phyloP scores from a whole-genome alignment of 1,139 yeast species.

The Suhomyces taliae region DNA sequence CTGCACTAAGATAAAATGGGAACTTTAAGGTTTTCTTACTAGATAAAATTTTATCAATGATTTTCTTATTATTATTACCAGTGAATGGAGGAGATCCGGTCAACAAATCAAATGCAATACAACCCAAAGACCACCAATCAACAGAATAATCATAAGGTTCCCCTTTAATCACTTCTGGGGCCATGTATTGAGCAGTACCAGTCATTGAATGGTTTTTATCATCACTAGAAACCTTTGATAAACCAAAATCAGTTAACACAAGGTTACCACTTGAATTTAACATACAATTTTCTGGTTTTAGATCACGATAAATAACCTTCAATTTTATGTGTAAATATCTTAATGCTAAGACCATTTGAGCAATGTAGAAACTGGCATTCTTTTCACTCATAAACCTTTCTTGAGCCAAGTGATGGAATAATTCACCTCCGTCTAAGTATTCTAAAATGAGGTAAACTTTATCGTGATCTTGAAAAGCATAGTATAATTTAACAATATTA shows the following conservation, averaged over 20 bases:
- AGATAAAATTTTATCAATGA: conserved; percentile 71
- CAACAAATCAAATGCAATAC: conserved; percentile 81
- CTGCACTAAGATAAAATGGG: conserved; percentile 80
- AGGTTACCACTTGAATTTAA: conserved; percentile 77
- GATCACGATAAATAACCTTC: conserved; percentile 87
- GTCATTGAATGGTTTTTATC: conserved; percentile 64
- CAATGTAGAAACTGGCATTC: conserved; percentile 78
- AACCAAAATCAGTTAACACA: conserved; percentile 88
- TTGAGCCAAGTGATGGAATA: conserved; percentile 74
- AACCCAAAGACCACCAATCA: conserved; percentile 98
- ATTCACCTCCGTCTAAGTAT: conserved; percentile 91
- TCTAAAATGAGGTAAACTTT: conserved; percentile 80
- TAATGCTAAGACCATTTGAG: conserved; percentile 82
- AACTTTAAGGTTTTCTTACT: conserved; percentile 67
- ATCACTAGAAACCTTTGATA: conserved; percentile 68
- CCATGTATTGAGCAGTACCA: conserved; percentile 96
- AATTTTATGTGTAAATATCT: conserved; percentile 69
- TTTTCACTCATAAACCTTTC: conserved; percentile 57
- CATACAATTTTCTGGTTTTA: conserved; percentile 92
- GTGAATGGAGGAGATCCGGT: conserved; percentile 95
- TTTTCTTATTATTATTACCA: conserved; percentile 80
- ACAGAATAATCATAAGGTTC: conserved; percentile 83
- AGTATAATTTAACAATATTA: conserved; percentile 82
- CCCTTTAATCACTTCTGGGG: conserved; percentile 89
- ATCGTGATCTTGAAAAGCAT: conserved; percentile 84